phyloP scores from a whole-genome alignment of 1,139 yeast species.

The Suhomyces bolitotheri region DNA sequence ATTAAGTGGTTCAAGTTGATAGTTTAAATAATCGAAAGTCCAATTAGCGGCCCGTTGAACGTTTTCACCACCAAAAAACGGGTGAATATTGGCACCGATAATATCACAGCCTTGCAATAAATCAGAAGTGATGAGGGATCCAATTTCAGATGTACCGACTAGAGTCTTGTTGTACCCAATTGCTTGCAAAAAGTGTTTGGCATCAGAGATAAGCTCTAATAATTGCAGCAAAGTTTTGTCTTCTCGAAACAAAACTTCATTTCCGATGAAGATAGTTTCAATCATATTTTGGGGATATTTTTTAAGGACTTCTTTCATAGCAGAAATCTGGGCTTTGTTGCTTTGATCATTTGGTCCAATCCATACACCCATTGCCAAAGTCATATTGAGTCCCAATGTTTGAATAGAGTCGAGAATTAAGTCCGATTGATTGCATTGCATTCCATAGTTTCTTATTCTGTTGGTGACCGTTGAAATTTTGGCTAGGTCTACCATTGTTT shows the following conservation, averaged over 20 bases:
- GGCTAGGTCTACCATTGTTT: constrained; percentile 56
- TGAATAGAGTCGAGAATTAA: constrained; percentile 54
- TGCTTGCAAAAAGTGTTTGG: constrained; percentile 36
- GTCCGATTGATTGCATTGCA: constrained; percentile 62
- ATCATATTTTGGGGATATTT: constrained; percentile 49
- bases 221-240: constrained; percentile 46
- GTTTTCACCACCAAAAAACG: constrained; percentile 62
- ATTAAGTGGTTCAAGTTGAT: constrained; percentile 39
- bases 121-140: constrained; percentile 39
- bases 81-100: constrained; percentile 66
- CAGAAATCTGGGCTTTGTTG: constrained; percentile 44
- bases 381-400: constrained; percentile 52
- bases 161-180: constrained; percentile 41
- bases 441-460: constrained; percentile 59
- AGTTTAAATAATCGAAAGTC: constrained; percentile 51
- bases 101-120: constrained; percentile 50
- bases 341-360: constrained; percentile 46
- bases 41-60: constrained; percentile 54
- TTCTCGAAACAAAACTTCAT: constrained; percentile 60
- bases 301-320: constrained; percentile 43
- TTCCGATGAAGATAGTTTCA: constrained; percentile 59
- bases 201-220: constrained; percentile 42
- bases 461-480: constrained; percentile 58
- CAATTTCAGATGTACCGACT: constrained; percentile 59
- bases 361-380: constrained; percentile 67